These are phyloP conservation scores for Quaeritorhiza haematococci DNA, from an alignment of 371 early-diverging fungal species.

Conservation along the genomic window DNA sequence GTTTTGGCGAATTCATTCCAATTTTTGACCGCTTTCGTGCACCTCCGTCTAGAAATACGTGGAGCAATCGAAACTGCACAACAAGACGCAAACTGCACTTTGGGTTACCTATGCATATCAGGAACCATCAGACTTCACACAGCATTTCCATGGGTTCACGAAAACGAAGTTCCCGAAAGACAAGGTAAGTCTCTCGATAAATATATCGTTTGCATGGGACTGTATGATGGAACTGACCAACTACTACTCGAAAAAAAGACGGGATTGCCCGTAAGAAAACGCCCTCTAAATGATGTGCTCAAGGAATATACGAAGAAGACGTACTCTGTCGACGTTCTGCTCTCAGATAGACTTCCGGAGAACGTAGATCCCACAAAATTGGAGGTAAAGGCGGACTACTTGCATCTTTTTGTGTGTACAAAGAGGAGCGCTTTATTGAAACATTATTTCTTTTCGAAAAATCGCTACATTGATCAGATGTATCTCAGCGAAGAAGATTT, in stretches of 20 bases:
- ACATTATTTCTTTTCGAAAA: neutral
- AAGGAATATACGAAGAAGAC: conserved; percentile 15
- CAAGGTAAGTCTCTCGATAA: neutral
- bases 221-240: too few species aligned
- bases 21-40: too few species aligned
- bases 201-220: too few species aligned
- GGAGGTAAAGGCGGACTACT: conserved; percentile 7
- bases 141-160: conserved; percentile 27
- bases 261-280: too few species aligned
- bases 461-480: neutral
- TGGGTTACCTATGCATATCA: conserved; percentile 16
- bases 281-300: conserved; percentile 19
- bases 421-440: neutral
- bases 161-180: conserved; percentile 13
- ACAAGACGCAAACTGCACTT: neutral
- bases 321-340: conserved; percentile 17
- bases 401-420: neutral
- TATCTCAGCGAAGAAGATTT: conserved; percentile 30
- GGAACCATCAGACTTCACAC: conserved; percentile 24
- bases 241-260: too few species aligned
- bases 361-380: conserved; percentile 24
- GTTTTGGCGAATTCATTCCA: too few species aligned
- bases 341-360: conserved; percentile 17
- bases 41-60: too few species aligned
- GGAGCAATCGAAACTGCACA: neutral